phyloP scores from a whole-genome alignment of 768 basidiomycete genomes.

The Termitomyces sp. region DNA sequence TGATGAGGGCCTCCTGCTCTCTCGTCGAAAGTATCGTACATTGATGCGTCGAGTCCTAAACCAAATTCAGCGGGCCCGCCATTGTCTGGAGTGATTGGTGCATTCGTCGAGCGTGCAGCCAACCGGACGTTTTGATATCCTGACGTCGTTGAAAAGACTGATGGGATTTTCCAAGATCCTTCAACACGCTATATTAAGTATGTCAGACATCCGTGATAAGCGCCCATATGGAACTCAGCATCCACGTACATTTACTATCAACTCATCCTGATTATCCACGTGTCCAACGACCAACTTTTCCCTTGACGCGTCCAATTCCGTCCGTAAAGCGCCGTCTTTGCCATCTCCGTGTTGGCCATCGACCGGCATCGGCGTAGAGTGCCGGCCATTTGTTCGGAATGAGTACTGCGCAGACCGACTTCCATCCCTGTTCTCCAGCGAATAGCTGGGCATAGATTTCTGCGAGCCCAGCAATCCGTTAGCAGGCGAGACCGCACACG shows the following conservation, averaged over 20 bases:
- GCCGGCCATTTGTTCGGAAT: neutral
- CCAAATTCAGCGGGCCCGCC: neutral
- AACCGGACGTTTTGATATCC: neutral
- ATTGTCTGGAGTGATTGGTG: neutral
- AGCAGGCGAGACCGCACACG: neutral
- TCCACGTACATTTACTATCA: neutral
- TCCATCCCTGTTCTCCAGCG: slow-evolving; percentile 16
- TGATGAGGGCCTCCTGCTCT: neutral
- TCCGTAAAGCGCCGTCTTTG: neutral
- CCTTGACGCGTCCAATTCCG: slow-evolving; percentile 4
- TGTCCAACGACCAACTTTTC: neutral
- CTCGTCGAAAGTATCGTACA: neutral
- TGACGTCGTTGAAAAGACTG: neutral
- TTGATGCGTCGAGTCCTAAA: neutral
- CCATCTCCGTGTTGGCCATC: neutral
- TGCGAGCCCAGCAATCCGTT: neutral
- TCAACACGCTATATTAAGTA: neutral
- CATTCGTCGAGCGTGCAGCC: neutral
- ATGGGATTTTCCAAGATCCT: neutral
- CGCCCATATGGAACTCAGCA: neutral
- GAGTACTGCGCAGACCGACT: slow-evolving; percentile 2
- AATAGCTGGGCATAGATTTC: slow-evolving; percentile 11
- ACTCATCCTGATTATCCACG: neutral
- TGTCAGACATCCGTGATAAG: neutral
- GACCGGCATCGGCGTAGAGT: neutral